A percentile compares a stretch with the other conserved stretches of the same genome.
phyloP scores from a whole-genome alignment of 345 rosid species.

The Ceriops zippeliana region DNA sequence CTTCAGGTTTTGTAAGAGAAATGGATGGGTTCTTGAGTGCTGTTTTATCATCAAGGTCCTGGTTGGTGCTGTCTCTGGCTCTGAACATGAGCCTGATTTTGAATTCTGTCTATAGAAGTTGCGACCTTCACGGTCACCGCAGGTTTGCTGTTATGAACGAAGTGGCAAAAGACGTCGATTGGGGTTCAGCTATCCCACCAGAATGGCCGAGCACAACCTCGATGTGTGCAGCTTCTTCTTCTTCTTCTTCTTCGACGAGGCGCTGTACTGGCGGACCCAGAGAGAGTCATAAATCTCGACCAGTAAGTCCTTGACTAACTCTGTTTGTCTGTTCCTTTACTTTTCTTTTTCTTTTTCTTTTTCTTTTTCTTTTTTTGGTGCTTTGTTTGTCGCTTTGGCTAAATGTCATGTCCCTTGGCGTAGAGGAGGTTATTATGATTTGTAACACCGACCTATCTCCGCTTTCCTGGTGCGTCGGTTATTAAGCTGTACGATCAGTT shows the following conservation, averaged over 20 bases:
- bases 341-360: not conserved
- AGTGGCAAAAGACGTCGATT: not conserved
- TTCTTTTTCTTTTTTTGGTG: too few relatives aligned
- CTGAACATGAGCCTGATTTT: conserved; percentile 59
- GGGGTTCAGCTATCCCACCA: too few relatives aligned
- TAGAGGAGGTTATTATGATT: too few relatives aligned
- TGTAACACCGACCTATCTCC: not conserved
- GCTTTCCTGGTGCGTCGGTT: not conserved
- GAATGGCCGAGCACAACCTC: conserved; percentile 4
- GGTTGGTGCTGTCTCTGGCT: conserved; percentile 63
- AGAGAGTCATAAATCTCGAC: conserved; percentile 51
- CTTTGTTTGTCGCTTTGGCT: not conserved
- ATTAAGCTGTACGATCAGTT: not conserved
- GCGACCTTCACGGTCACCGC: not conserved
- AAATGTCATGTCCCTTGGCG: not conserved
- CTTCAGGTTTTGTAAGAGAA: not conserved
- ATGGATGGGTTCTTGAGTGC: conserved; percentile 38
- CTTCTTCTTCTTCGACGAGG: conserved; percentile 13
- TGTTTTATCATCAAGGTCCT: conserved; percentile 47
- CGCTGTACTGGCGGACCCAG: conserved; percentile 24
- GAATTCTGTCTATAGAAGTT: conserved; percentile 30
- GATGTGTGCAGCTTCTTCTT: conserved; percentile 8
- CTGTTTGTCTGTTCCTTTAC: not conserved
- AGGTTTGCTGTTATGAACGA: not conserved
- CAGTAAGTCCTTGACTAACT: conserved; percentile 46